These are phyloP conservation scores for Arctostaphylos glauca DNA, from an alignment of 148 eudicot genomes.

Conservation along the genomic window DNA sequence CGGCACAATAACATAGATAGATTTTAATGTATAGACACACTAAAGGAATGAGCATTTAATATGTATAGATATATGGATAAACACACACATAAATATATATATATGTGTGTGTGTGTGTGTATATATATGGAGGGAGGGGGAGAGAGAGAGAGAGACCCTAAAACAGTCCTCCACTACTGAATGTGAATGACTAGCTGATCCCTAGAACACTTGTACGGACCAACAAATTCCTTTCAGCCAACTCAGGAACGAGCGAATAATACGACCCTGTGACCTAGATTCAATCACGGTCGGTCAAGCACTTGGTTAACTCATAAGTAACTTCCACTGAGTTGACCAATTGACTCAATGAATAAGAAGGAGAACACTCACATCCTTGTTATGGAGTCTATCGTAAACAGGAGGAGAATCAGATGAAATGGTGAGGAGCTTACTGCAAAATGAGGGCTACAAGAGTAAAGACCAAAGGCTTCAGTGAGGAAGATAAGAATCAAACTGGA, in stretches of 20 bases:
- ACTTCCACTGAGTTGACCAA: no score
- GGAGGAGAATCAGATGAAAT: slow-evolving; percentile 2
- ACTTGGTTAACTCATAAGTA: no score
- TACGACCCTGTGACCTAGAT: no score
- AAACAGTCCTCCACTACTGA: not conserved
- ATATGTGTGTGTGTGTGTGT: not conserved
- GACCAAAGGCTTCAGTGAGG: not conserved
- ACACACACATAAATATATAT: not conserved
- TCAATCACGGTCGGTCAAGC: no score
- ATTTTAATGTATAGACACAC: not conserved
- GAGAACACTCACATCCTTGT: no score
- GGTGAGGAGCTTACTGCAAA: not conserved
- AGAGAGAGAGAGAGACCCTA: not conserved
- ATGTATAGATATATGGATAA: not conserved
- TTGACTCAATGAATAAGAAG: no score
- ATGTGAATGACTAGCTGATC: no score
- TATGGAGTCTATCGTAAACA: not conserved
- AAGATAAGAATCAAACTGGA: not conserved
- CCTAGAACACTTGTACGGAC: no score
- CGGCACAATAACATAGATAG: not conserved
- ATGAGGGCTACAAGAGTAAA: not conserved
- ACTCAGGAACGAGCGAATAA: no score
- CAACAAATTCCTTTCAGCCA: no score
- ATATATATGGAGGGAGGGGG: not conserved
- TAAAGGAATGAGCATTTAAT: not conserved